phyloP scores from a whole-genome alignment of 352 stramenopile species.

The Phytophthora foliorum region DNA sequence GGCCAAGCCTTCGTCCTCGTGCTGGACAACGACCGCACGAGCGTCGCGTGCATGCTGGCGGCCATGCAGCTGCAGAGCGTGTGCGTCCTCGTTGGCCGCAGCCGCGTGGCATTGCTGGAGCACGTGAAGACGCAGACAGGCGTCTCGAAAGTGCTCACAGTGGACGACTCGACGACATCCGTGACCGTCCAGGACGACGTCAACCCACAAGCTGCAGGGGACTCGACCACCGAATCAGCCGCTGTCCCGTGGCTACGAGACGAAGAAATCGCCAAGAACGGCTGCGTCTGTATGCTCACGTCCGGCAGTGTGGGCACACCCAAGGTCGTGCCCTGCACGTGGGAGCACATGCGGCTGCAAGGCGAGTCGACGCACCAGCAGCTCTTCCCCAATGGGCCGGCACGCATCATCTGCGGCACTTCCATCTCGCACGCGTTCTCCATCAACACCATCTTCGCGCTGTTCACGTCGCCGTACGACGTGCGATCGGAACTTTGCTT shows the following conservation, averaged over 20 bases:
- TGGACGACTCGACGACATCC: constrained; percentile 43
- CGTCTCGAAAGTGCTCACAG: constrained; percentile 64
- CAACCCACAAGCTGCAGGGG: constrained; percentile 21
- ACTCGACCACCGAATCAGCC: constrained; percentile 1
- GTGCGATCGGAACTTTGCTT: constrained; percentile 79
- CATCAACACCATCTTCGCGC: constrained; percentile 87
- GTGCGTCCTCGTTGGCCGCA: constrained; percentile 60
- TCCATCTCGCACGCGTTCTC: constrained; percentile 90
- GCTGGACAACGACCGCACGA: constrained; percentile 77
- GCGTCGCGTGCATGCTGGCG: constrained; percentile 76
- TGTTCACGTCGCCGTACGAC: constrained; percentile 77
- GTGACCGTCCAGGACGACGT: constrained; percentile 34
- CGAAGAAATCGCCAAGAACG: constrained; percentile 37
- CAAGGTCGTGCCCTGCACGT: constrained; percentile 84
- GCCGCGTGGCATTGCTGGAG: constrained; percentile 56
- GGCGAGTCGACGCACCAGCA: constrained; percentile 78
- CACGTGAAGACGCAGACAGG: constrained; percentile 68
- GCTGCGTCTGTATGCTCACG: constrained; percentile 83
- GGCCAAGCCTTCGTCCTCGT: constrained; percentile 83
- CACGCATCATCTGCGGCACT: constrained; percentile 77
- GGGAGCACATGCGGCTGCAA: constrained; percentile 82
- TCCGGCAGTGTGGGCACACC: constrained; percentile 82
- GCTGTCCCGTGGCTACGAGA: constrained; percentile 47
- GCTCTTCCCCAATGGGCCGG: constrained; percentile 71
- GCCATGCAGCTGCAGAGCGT: constrained; percentile 74